Evolutionary conservation across 1,284 basidiomycete species (phyloP).

Genomic region (Golubevia pallescens): DNA sequence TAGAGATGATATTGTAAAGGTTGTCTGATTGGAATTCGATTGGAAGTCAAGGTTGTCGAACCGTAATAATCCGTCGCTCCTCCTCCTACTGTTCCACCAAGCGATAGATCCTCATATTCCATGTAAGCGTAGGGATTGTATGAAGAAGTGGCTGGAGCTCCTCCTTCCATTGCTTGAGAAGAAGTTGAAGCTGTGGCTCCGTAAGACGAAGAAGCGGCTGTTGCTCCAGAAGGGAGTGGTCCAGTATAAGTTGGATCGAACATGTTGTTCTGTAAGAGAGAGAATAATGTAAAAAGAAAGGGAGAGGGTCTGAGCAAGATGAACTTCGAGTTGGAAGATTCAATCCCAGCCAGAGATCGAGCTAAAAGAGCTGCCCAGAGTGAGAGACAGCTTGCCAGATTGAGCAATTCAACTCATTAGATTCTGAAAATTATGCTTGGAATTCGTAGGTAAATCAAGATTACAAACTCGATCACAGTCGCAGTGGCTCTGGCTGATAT

Average conservation of each 20-base stretch:
- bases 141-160: constrained; percentile 12
- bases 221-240: constrained; percentile 11
- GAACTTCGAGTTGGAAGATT: background rate
- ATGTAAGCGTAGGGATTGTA: constrained; percentile 50
- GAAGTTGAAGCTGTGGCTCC: background rate
- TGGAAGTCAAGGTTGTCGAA: constrained; percentile 10
- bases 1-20: constrained; percentile 62
- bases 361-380: constrained; percentile 1
- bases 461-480: background rate
- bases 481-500: background rate
- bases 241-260: constrained; percentile 26
- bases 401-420: too few relatives aligned
- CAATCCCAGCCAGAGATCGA: constrained; percentile 1
- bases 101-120: constrained; percentile 40
- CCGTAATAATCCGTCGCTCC: constrained; percentile 32
- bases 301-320: background rate
- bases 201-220: constrained; percentile 8
- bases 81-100: constrained; percentile 16
- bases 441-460: background rate
- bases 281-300: background rate
- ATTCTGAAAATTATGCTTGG: background rate
- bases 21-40: constrained; percentile 25
- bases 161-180: background rate
- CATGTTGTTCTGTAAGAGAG: constrained; percentile 7
- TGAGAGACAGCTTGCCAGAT: background rate